These are phyloP conservation scores for Lenzites betulinus DNA, from an alignment of 768 basidiomycete species.

Conservation along the genomic window DNA sequence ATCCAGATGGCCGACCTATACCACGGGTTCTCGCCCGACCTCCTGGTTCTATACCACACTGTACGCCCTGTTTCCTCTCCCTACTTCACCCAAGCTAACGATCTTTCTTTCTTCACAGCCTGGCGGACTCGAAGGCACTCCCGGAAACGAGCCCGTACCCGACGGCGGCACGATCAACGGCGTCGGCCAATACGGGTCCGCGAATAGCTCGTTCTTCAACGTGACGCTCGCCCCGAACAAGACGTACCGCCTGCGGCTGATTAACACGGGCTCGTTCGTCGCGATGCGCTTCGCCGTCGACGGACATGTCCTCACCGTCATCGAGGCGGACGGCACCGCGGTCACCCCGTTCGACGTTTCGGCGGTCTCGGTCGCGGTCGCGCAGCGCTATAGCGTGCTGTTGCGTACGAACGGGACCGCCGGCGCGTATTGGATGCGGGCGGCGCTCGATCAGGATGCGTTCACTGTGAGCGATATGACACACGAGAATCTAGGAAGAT, in stretches of 20 bases:
- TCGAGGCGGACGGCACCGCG: conserved; percentile 51
- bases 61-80: background rate
- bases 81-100: background rate
- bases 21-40: conserved; percentile 28
- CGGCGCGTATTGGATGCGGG: conserved; percentile 42
- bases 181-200: conserved; percentile 33
- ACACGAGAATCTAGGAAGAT: background rate
- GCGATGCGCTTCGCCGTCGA: conserved; percentile 49
- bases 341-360: conserved; percentile 42
- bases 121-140: conserved; percentile 33
- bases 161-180: conserved; percentile 39
- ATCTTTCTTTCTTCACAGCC: conserved; percentile 18
- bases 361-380: conserved; percentile 44
- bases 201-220: conserved; percentile 24
- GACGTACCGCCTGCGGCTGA: conserved; percentile 48
- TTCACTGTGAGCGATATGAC: conserved; percentile 25
- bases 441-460: conserved; percentile 39
- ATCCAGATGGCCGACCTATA: conserved; percentile 43
- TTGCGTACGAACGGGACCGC: conserved; percentile 42
- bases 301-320: conserved; percentile 45
- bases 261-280: conserved; percentile 51
- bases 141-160: conserved; percentile 38
- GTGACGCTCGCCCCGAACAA: conserved; percentile 36
- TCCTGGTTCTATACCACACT: conserved; percentile 30
- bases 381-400: conserved; percentile 54